Evolutionary conservation across 768 basidiomycete species (phyloP).

Genomic region (Naganishia kalamii): DNA sequence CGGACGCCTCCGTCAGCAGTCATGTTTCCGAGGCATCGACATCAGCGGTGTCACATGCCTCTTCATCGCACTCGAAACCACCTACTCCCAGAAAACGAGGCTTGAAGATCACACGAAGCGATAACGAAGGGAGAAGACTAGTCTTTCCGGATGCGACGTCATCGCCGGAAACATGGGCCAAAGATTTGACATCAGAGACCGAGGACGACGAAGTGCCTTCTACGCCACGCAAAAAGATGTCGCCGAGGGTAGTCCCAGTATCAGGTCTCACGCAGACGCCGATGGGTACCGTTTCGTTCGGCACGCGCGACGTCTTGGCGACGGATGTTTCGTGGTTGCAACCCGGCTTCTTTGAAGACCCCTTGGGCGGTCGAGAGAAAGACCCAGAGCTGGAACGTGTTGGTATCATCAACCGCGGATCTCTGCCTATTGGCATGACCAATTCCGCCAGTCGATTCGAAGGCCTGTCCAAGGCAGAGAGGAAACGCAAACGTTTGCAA

Average conservation of each 20-base stretch:
- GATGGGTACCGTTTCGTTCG: neutral
- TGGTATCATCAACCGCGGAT: neutral
- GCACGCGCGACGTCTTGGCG: neutral
- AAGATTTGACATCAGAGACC: neutral
- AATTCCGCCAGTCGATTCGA: constrained; percentile 11
- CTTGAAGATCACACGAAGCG: constrained; percentile 16
- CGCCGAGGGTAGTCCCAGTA: neutral
- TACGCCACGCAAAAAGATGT: neutral
- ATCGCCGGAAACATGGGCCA: constrained; percentile 10
- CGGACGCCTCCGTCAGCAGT: neutral
- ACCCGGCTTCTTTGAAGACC: neutral
- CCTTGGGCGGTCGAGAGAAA: neutral
- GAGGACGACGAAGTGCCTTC: neutral
- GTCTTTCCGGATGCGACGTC: constrained; percentile 20
- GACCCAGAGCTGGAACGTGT: neutral
- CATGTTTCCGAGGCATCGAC: neutral
- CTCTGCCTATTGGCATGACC: constrained; percentile 1
- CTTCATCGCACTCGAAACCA: neutral
- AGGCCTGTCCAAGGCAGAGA: constrained; percentile 13
- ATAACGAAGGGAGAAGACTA: constrained; percentile 19
- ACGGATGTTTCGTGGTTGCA: constrained; percentile 1
- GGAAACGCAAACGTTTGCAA: constrained; percentile 15
- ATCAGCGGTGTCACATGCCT: neutral
- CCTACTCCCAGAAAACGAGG: constrained; percentile 4
- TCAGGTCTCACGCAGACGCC: neutral